A percentile compares a stretch with the other conserved stretches of the same genome.
Evolutionary conservation across 345 rosid genomes (phyloP).

Genomic region (Heritiera fomes): DNA sequence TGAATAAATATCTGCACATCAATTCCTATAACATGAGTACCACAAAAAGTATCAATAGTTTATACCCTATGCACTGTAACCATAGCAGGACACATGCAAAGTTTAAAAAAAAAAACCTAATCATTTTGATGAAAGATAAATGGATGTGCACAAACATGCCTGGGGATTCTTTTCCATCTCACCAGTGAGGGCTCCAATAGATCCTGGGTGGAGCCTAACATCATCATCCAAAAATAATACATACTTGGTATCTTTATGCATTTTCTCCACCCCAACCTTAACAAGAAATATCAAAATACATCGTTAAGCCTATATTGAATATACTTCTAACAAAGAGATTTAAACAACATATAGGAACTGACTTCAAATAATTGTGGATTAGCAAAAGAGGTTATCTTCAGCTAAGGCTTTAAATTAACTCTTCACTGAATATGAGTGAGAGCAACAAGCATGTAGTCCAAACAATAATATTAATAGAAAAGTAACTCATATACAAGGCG

Average conservation of each 20-base stretch:
- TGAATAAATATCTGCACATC: conserved; percentile 93
- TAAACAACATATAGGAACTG: not conserved
- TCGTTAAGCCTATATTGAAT: conserved; percentile 4
- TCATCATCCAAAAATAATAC: conserved; percentile 96
- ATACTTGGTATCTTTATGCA: conserved; percentile 88
- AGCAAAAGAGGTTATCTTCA: not conserved
- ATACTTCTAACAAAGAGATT: not conserved
- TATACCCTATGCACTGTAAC: not conserved
- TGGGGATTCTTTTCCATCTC: conserved; percentile 96
- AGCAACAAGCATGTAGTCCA: not conserved
- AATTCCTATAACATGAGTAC: conserved; percentile 17
- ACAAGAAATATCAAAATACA: conserved; percentile 24
- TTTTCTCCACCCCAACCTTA: conserved; percentile 90
- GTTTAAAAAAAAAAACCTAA: conserved; percentile 1
- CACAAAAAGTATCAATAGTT: conserved; percentile 13
- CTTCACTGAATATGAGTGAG: not conserved
- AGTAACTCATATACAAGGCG: not conserved
- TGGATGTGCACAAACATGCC: conserved; percentile 38
- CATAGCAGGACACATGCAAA: not conserved
- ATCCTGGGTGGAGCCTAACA: conserved; percentile 96
- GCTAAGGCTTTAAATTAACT: not conserved
- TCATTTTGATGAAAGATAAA: not conserved
- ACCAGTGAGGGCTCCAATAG: conserved; percentile 86
- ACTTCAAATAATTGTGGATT: not conserved
- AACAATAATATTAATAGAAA: not conserved